Evolutionary conservation across 108 stramenopile species (phyloP).

Genomic region (Skeletonema potamos): DNA sequence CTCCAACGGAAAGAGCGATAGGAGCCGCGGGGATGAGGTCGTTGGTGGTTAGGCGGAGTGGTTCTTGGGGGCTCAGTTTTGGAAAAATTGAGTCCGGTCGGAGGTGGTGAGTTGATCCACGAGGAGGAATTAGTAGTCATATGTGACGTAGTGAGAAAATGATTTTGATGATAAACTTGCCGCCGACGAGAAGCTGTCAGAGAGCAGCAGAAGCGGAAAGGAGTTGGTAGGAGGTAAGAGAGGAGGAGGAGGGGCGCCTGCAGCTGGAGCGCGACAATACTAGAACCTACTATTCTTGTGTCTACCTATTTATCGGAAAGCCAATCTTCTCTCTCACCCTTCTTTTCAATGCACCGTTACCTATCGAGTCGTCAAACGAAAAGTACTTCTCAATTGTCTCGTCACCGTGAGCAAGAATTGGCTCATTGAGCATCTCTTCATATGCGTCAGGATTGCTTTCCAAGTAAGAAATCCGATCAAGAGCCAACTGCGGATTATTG

Average conservation of each 20-base stretch:
- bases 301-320: not conserved
- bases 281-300: not conserved
- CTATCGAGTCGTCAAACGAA: slow-evolving; percentile 42
- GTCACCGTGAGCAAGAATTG: slow-evolving; percentile 44
- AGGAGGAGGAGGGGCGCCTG: too few species aligned
- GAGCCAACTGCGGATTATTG: slow-evolving; percentile 30
- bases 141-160: not conserved
- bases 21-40: not conserved
- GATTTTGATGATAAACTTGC: not conserved
- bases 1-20: not conserved
- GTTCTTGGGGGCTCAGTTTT: not conserved
- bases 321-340: slow-evolving; percentile 20
- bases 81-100: not conserved
- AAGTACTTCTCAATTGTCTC: slow-evolving; percentile 42
- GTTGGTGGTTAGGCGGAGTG: not conserved
- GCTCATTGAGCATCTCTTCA: slow-evolving; percentile 17
- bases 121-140: not conserved
- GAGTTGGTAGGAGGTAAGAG: too few species aligned
- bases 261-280: too few species aligned
- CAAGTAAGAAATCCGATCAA: slow-evolving; percentile 34
- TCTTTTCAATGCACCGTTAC: slow-evolving; percentile 26
- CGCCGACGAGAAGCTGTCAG: too few species aligned
- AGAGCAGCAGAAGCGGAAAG: too few species aligned
- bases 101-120: not conserved
- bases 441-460: slow-evolving; percentile 43